Conservation (phyloP, 768 basidiomycete genomes). For the Mycena metata region DNA sequence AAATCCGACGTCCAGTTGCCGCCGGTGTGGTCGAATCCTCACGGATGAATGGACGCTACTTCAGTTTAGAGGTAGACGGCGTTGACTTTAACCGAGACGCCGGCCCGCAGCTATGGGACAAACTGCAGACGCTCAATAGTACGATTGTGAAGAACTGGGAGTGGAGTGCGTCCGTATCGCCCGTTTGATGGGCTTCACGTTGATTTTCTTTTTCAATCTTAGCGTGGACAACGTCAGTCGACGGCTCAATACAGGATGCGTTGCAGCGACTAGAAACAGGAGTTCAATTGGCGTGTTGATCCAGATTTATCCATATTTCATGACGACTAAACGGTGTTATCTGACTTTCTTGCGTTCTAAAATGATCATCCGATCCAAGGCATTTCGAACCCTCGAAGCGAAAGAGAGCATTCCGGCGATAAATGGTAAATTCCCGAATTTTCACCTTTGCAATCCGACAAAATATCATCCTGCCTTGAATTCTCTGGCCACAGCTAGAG, state of each 20-base stretch:
- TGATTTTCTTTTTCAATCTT: neutral
- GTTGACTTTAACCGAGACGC: conserved; percentile 40
- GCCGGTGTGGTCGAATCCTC: conserved; percentile 54
- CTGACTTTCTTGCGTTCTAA: too few species aligned
- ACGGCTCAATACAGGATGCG: conserved; percentile 57
- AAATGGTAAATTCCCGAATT: too few species aligned
- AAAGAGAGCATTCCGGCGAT: too few species aligned
- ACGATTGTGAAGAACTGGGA: conserved; percentile 67
- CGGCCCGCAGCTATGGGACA: conserved; percentile 37
- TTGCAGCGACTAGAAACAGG: conserved; percentile 44
- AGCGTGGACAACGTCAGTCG: conserved; percentile 63
- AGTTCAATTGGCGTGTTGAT: neutral
- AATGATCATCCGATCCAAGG: too few species aligned
- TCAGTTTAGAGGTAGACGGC: conserved; percentile 52
- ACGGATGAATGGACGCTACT: conserved; percentile 58
- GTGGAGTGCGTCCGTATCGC: conserved; percentile 55
- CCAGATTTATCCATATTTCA: conserved; percentile 4
- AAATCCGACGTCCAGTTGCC: conserved; percentile 62
- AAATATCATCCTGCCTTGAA: too few species aligned
- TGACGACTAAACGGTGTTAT: too few species aligned
- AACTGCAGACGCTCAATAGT: conserved; percentile 55
- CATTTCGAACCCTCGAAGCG: too few species aligned
- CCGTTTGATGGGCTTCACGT: neutral
- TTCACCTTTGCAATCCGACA: too few species aligned
- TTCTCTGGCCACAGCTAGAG: too few species aligned